Evolutionary conservation across 306 rosid genomes (phyloP).

Genomic region (Purshia tridentata): DNA sequence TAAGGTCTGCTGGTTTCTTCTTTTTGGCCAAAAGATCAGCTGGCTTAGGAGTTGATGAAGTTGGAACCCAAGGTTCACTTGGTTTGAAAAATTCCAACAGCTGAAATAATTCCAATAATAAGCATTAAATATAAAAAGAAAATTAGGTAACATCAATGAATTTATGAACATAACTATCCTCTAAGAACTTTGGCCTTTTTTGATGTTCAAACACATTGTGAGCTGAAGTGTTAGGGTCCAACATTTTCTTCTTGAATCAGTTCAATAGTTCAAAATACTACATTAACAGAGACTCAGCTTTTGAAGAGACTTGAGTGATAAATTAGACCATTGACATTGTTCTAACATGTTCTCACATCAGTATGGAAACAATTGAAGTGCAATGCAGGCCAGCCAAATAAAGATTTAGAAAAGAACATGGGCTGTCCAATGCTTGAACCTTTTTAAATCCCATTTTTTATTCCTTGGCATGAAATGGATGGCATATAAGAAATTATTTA

Average conservation of each 20-base stretch:
- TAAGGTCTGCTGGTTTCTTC: conserved; percentile 35
- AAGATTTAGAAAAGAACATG: not conserved
- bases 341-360: not conserved
- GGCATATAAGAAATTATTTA: not conserved
- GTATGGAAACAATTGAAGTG: no score
- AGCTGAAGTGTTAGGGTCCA: not conserved
- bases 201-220: not conserved
- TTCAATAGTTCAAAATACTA: no score
- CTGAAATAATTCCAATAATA: conserved; percentile 50
- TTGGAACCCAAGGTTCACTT: conserved; percentile 70
- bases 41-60: conserved; percentile 17
- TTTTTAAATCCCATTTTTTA: not conserved
- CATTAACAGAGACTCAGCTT: no score
- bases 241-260: not conserved
- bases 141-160: not conserved
- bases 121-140: conserved; percentile 5
- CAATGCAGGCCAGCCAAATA: not conserved
- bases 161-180: not conserved
- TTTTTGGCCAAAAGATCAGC: not conserved
- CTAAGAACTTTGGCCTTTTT: not conserved
- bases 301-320: no score
- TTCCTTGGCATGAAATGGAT: not conserved
- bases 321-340: no score
- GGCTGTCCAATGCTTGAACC: not conserved
- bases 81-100: conserved; percentile 51